Percentiles rank a stretch among this genome's conserved stretches.
Conservation (phyloP, 176 grass and related monocot species). For the Aegilops speltoides region DNA sequence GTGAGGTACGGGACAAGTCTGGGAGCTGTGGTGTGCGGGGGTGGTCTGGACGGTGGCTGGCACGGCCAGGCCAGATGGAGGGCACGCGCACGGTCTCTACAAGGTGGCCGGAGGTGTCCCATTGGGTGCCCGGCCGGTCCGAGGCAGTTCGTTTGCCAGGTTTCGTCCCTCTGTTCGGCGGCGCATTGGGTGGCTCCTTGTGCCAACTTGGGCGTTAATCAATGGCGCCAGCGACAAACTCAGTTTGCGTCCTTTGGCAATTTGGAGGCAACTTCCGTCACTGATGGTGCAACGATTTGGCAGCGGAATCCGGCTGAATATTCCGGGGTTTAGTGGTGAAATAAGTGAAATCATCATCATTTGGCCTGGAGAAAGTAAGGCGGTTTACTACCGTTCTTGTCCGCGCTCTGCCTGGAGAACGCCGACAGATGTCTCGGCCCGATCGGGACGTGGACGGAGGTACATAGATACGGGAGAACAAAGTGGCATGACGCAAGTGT, state of each 20-base stretch:
- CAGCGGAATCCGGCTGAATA: background rate
- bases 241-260: too few relatives aligned
- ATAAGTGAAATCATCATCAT: background rate
- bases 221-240: background rate
- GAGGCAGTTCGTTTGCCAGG: background rate
- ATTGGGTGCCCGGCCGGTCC: slow-evolving; percentile 23
- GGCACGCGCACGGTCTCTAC: background rate
- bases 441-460: slow-evolving; percentile 25
- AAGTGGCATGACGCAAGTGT: too few relatives aligned
- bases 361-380: background rate
- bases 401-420: slow-evolving; percentile 7
- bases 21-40: background rate
- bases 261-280: background rate
- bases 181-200: background rate
- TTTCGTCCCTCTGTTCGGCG: background rate
- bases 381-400: background rate
- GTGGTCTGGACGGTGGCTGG: background rate
- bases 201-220: accelerated
- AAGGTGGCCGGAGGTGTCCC: background rate
- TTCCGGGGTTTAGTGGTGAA: background rate
- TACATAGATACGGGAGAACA: too few relatives aligned
- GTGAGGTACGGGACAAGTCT: background rate
- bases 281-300: too few relatives aligned
- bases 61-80: slow-evolving; percentile 6
- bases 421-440: background rate